phyloP scores from a whole-genome alignment of 208 protist species.

The Lotmaria passim region DNA sequence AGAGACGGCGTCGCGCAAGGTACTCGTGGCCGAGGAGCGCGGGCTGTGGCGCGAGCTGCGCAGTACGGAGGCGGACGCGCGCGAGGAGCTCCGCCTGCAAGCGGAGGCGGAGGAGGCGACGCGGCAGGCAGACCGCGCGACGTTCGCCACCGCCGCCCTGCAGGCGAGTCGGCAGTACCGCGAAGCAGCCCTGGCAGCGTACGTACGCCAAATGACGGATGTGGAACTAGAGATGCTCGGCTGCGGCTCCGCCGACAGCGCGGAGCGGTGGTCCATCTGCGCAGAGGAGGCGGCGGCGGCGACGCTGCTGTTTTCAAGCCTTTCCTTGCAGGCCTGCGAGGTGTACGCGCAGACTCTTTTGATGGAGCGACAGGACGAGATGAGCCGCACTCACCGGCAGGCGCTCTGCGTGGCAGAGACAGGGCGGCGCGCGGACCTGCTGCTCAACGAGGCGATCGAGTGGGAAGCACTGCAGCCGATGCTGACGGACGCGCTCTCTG shows the following conservation, averaged over 20 bases:
- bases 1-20: conserved; percentile 19
- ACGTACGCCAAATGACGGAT: conserved; percentile 11
- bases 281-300: conserved; percentile 21
- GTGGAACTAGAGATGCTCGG: conserved; percentile 17
- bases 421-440: conserved; percentile 21
- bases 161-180: conserved; percentile 4
- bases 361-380: conserved; percentile 3
- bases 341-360: conserved; percentile 10
- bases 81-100: conserved; percentile 35
- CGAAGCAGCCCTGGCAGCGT: conserved; percentile 13
- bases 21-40: conserved; percentile 23
- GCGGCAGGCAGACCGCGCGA: conserved; percentile 7
- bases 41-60: conserved; percentile 28
- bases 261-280: conserved; percentile 20
- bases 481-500: conserved; percentile 15
- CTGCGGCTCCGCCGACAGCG: conserved; percentile 4
- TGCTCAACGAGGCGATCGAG: conserved; percentile 16
- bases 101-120: conserved; percentile 14
- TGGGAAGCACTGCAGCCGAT: conserved; percentile 20
- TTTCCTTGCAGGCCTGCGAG: conserved; percentile 17
- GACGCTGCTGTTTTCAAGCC: conserved; percentile 3
- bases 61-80: conserved; percentile 19
- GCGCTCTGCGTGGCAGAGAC: conserved; percentile 23
- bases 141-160: conserved; percentile 8
- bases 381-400: conserved; percentile 13